Base-by-base conservation (phyloP, 345 rosid genomes). In the Heritiera fomes region DNA sequence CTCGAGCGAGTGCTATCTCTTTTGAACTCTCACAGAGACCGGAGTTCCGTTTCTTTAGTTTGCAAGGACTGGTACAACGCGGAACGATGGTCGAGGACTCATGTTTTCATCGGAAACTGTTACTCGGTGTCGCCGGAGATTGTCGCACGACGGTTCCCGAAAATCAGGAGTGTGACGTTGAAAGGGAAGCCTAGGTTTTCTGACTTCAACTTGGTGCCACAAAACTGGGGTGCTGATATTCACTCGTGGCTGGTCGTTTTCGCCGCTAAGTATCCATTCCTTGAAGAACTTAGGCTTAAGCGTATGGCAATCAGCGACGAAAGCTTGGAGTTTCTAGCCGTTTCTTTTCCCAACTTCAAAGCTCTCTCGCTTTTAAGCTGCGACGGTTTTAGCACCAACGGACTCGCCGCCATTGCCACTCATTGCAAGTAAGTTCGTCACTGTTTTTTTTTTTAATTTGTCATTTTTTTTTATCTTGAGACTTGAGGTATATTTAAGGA, bases 131-230 rank as follows among this genome's bases (percentile, higher is more conserved):
- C 92, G 4, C 92, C 95, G 46, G 88, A 85, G 73, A 88, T 87
- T 38, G 84, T 90, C 6, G 86, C 81, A 7, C 86, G 87, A 18
- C 83, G 95, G 74, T 91, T 91, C 74, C 90, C 91, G 3, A 86
- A 77, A 13, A 87, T 91, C 41, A 80, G 87, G 75, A 82, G 91
- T 80, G 87, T 91, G 43, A 87, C 88, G 20, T 79, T 91, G 38
- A 91, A 91, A 72, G 95, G 95, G 79, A 90, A 90, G 82, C 95
- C 95, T 2, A 81, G 93, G 34, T 91, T 91, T 80, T 84, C 93
- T 5, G 95, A 91, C 76, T 91, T 91, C 84, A 87, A 86, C 78
- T 80, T 91, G 77, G 91, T 91, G 7, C 95, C 95, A 1, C 79
- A 81, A 28, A 77, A 90, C 38, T 91, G 95, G 95, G 95, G 95